Base-by-base conservation (phyloP, 805 yeast genomes). In the Vanderwaltozyma yarrowii region DNA sequence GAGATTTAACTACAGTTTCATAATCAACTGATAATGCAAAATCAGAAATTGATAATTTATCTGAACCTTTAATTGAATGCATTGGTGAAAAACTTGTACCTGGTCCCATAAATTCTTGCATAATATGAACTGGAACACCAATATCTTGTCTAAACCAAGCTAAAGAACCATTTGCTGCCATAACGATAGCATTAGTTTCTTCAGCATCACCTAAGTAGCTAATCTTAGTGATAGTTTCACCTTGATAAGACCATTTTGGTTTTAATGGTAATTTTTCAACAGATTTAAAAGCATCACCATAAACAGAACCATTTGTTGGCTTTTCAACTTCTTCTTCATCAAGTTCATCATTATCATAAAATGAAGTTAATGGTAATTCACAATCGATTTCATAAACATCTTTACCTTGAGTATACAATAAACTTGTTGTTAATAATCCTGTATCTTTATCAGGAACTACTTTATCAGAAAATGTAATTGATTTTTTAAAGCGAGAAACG, bases 231-330 rank as follows among this genome's bases (percentile, higher is more conserved):
- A 58, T 48, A 19, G 49, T 51, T 38, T 56, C 60, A 24, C 61
- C 62, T 13, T 49, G 51, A 35, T 53, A 58, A 10, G 46, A 43
- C 61, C 61, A 58, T 35, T 50, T 51, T 12, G 50, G 44, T 10
- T 41, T 32, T 23, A 50, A 38, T n/a, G 46, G 43, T 11, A 38
- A 40, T 9, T 42, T 38, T 31, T 51, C 54, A 11, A 46, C 41
- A 40, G 76, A 85, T 19, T 73, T 78, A 30, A 80, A 69, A 2
- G 79, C 86, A 42, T 80, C 89, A 30, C 80, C 94, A 36, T 67
- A 66, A 50, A 80, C 88, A 3, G 86, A 87, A 18, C 55, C 15
- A 4, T 18, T 23, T 14, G 32, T 31, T 17, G 31, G 26, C 12
- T 31, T 25, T 13, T 33, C 33, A 12, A 16, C 14, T 25, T 38